These are phyloP conservation scores for Candida saitoana DNA, from an alignment of 805 yeast species.

Conservation along the genomic window DNA sequence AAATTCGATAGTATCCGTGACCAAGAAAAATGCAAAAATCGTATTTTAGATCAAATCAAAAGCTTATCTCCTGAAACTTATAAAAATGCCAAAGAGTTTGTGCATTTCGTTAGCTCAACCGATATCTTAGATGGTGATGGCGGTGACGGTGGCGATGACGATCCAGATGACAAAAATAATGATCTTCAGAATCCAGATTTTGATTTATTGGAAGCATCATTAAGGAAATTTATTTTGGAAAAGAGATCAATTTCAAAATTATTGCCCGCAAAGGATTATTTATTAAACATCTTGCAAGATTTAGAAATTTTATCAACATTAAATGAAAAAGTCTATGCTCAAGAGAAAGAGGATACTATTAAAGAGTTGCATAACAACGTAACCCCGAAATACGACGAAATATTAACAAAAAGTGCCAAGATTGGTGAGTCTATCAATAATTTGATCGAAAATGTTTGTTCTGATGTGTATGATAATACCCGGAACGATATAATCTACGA, in stretches of 20 bases:
- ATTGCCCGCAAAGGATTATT: conserved; percentile 88
- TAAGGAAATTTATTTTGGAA: conserved; percentile 81
- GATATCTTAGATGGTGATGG: conserved; percentile 39
- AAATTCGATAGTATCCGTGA: conserved; percentile 83
- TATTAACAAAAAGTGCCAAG: conserved; percentile 47
- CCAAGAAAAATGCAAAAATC: conserved; percentile 69
- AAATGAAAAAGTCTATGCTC: conserved; percentile 54
- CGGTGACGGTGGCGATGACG: conserved; percentile 23
- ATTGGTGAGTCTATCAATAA: conserved; percentile 58
- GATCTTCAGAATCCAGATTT: conserved; percentile 57
- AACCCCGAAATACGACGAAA: conserved; percentile 59
- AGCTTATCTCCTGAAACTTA: conserved; percentile 85
- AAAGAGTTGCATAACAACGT: conserved; percentile 48
- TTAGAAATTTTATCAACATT: conserved; percentile 53
- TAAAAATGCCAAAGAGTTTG: conserved; percentile 84
- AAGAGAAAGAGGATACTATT: conserved; percentile 46
- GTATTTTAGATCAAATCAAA: conserved; percentile 81
- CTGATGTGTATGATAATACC: conserved; percentile 58
- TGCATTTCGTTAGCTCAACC: conserved; percentile 81
- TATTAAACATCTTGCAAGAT: conserved; percentile 67
- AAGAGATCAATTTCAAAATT: conserved; percentile 86
- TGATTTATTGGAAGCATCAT: conserved; percentile 77
- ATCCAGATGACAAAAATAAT: conserved; percentile 26
- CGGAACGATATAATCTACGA: conserved; percentile 49
- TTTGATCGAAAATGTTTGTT: conserved; percentile 57